Evolutionary conservation across 345 rosid species (phyloP).

Genomic region (Clarkia xantiana): DNA sequence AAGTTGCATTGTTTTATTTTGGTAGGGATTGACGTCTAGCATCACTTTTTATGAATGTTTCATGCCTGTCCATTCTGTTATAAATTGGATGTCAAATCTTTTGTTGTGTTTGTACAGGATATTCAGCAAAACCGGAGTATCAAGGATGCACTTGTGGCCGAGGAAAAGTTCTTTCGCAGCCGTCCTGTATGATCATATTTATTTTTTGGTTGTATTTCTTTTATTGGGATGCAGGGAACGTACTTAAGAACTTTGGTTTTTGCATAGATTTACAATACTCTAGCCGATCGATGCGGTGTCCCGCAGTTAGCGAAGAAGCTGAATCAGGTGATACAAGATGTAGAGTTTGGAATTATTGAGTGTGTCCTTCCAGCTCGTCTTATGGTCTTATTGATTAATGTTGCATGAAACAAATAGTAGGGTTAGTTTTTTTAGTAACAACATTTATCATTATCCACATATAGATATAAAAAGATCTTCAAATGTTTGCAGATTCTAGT

Average conservation of each 20-base stretch:
- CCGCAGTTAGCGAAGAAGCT: slow-evolving; percentile 89
- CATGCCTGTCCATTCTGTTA: too few species aligned
- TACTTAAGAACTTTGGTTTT: background rate
- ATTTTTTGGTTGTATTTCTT: slow-evolving; percentile 1
- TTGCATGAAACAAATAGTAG: background rate
- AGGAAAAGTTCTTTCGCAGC: slow-evolving; percentile 86
- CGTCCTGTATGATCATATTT: slow-evolving; percentile 54
- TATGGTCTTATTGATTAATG: too few species aligned
- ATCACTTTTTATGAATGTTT: too few species aligned
- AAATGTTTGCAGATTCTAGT: slow-evolving; percentile 52
- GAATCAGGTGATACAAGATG: slow-evolving; percentile 55
- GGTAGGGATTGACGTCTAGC: too few species aligned
- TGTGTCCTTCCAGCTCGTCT: too few species aligned
- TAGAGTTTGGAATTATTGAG: background rate
- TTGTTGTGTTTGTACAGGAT: slow-evolving; percentile 33
- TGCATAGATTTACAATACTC: slow-evolving; percentile 55
- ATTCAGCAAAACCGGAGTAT: slow-evolving; percentile 68
- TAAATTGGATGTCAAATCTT: background rate
- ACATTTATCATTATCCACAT: background rate
- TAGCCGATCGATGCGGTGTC: slow-evolving; percentile 92
- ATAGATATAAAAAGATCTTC: background rate
- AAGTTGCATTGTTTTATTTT: too few species aligned
- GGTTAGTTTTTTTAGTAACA: background rate
- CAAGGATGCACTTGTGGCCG: slow-evolving; percentile 83
- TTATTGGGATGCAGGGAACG: background rate